Conservation (phyloP, 345 rosid genomes). For the Combretum micranthum region DNA sequence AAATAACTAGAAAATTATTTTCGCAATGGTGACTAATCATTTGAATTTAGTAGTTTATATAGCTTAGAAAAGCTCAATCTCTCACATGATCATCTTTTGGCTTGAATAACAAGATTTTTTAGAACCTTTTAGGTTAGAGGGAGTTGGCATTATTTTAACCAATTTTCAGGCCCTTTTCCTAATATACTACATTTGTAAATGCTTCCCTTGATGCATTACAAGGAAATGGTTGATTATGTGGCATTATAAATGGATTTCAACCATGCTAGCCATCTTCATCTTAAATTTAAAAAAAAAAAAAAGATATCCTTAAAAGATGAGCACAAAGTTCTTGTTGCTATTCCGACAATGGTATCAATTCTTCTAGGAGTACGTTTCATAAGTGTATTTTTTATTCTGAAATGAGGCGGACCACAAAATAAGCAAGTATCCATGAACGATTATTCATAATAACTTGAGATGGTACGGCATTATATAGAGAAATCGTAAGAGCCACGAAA, state of each 20-base stretch:
- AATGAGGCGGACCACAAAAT: not conserved
- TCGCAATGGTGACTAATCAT: conserved; percentile 17
- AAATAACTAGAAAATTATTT: conserved; percentile 5
- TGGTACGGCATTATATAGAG: conserved; percentile 10
- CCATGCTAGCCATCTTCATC: conserved; percentile 5
- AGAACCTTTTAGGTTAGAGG: not conserved
- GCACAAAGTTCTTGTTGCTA: not conserved
- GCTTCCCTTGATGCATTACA: not conserved
- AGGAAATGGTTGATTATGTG: conserved; percentile 6
- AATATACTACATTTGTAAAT: conserved; percentile 16
- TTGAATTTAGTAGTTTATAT: not conserved
- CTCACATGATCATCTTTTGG: conserved; percentile 13
- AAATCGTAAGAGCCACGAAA: too few species aligned
- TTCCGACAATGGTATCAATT: conserved; percentile 1
- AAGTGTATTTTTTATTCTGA: not conserved
- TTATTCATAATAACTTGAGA: conserved; percentile 8
- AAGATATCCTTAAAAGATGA: not conserved
- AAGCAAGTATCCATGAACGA: not conserved
- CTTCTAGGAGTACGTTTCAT: conserved; percentile 1
- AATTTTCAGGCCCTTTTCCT: conserved; percentile 26
- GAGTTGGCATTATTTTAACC: conserved; percentile 24
- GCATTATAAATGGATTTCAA: conserved; percentile 1
- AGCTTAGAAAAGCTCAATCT: too few species aligned
- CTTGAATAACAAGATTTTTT: conserved; percentile 5
- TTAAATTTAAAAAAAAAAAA: too few species aligned